These are phyloP conservation scores for Aurantiochytrium sp. DNA, from an alignment of 108 stramenopile species.

Conservation along the genomic window DNA sequence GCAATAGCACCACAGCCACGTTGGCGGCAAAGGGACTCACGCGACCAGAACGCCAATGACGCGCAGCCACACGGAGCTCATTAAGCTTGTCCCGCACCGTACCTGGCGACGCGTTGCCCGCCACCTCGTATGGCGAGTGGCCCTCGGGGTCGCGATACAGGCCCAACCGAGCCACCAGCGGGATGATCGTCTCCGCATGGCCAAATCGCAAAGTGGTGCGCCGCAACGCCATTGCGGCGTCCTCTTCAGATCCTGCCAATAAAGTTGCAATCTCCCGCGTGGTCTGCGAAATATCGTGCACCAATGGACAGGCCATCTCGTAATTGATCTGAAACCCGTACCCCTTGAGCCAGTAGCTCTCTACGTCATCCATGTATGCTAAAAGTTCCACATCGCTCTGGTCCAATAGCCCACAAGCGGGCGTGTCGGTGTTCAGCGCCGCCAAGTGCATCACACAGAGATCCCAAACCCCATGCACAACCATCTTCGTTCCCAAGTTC, in stretches of 20 bases:
- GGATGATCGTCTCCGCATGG: background rate
- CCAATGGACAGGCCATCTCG: background rate
- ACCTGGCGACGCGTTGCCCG: background rate
- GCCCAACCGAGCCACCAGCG: background rate
- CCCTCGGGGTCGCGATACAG: background rate
- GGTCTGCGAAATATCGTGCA: background rate
- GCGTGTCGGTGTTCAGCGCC: background rate
- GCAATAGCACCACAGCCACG: background rate
- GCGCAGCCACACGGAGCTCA: background rate
- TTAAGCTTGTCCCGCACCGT: background rate
- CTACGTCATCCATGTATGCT: background rate
- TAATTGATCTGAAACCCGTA: slow-evolving; percentile 10
- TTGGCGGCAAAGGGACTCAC: background rate
- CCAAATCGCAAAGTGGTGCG: background rate
- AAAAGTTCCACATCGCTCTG: background rate
- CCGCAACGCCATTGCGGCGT: background rate
- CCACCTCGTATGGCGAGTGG: background rate
- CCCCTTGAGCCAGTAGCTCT: background rate
- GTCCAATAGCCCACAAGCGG: background rate
- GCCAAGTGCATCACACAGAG: background rate
- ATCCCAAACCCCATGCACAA: background rate
- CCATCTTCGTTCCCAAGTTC: background rate
- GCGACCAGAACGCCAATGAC: background rate
- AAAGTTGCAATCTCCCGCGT: background rate
- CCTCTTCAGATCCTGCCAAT: background rate